Evolutionary conservation across 2,329 filamentous ascomycete species (phyloP), one percentile per base, ranked within the genome.

Genomic region (Colletotrichum australisinense): DNA sequence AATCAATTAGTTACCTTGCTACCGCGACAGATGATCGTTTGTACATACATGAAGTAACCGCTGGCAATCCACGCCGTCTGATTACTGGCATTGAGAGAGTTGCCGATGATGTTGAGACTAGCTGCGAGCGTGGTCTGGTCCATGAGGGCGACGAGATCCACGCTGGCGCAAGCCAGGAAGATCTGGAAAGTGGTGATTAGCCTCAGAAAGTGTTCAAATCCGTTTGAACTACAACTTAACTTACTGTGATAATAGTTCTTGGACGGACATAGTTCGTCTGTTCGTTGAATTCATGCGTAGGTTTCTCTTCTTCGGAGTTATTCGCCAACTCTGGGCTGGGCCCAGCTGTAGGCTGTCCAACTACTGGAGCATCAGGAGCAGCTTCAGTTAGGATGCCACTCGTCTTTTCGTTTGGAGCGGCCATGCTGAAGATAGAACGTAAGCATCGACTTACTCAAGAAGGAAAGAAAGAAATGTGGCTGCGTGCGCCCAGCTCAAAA

Each of bases 81-180:
- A 35, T 84, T 80, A 60, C 84, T 86, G 16, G 88, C 86, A 4
- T 85, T 80, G 5, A 90, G 79, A 0, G 86, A 82, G 72, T 85
- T 84, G n/a, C 86, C 86, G 28, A 90, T 85, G 63, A 89, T 88
- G 59, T 86, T 86, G 74, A 90, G 80, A 80, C 87, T 89, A 16
- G 86, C 84, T 0, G 88, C 88, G 38, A 90, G 80, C 2, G 87
- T 89, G 0, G 88, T 90, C 78, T 90, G 88, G 77, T 90, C 88
- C 82, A 90, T 89, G 63, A 90, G 80, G 0, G 88, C 87, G 38
- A 89, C 76, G 52, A 90, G 79, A 64, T 90, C 88, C 69, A 89
- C 86, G 26, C 83, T 88, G 57, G 88, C 85, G 73, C 88, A 90
- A 19, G 88, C 87, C 16, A 90, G 80, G 74, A 90, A 90, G 74